Evolutionary conservation across 345 rosid species (phyloP), one percentile per base, ranked within the genome.

Genomic region (Aurinia saxatilis): DNA sequence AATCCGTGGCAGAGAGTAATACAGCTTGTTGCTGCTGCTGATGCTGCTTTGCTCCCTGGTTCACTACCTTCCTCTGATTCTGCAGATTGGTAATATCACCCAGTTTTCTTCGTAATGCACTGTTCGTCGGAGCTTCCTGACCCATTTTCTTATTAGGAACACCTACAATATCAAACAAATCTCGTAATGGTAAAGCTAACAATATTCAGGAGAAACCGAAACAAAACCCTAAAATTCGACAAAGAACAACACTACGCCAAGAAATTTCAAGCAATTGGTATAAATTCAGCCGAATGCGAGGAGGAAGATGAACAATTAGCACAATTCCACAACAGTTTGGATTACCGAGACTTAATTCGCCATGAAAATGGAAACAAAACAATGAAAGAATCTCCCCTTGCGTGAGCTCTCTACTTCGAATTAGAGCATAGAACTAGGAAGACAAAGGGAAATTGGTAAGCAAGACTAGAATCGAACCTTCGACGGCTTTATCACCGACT

Each of bases 1-100:
- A n/a, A n/a, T n/a, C n/a, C n/a, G n/a, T n/a, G n/a, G n/a, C n/a
- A n/a, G n/a, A n/a, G n/a, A n/a, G n/a, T n/a, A n/a, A n/a, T n/a
- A n/a, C n/a, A n/a, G n/a, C n/a, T n/a, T n/a, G n/a, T n/a, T n/a
- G n/a, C n/a, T n/a, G n/a, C n/a, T n/a, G n/a, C n/a, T 66, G 63
- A 40, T 50, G 73, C 8, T 46, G 67, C 10, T 46, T 21, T 21
- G 25, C 2, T 4, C 25, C 25, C 4, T 21, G 67, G 53, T 52
- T 77, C 46, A 50, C 8, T 19, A 44, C 29, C 31, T 65, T 67
- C 15, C 57, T 39, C 30, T 30, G 76, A 50, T 40, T 71, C 50
- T 70, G 82, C 57, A 84, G 47, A 71, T 81, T 87, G 71, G 75
- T 81, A 45, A 84, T 82, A 71, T 84, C 89, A 9, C 72, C 80